phyloP scores from a whole-genome alignment of 2,329 filamentous ascomycete species.

The Fusarium falciforme region DNA sequence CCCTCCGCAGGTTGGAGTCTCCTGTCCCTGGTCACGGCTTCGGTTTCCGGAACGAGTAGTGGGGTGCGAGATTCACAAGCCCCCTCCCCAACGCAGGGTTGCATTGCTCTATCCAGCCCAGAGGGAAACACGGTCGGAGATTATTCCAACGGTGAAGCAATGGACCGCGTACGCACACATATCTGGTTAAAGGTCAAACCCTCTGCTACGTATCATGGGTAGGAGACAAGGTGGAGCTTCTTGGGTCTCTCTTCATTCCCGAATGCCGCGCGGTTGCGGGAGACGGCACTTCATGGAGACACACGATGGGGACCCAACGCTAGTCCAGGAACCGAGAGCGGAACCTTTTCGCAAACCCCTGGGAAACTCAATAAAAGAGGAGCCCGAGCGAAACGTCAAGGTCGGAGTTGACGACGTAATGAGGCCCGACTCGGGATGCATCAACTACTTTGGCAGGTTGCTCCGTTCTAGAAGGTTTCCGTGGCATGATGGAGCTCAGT shows the following conservation, averaged over 20 bases:
- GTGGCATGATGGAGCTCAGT: background rate
- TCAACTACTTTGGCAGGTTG: conserved; percentile 14
- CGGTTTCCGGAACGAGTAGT: conserved; percentile 41
- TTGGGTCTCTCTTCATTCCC: background rate
- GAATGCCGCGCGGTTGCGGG: conserved; percentile 26
- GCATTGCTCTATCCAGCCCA: conserved; percentile 9
- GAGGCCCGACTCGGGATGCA: conserved; percentile 11
- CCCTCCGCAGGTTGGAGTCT: background rate
- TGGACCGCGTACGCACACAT: background rate
- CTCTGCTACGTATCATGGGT: background rate
- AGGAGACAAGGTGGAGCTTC: background rate
- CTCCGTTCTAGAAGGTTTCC: conserved; percentile 36
- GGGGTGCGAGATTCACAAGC: conserved; percentile 33
- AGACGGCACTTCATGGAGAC: conserved; percentile 23
- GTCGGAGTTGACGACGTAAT: conserved; percentile 29
- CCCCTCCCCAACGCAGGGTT: conserved; percentile 18
- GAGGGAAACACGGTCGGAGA: conserved; percentile 36
- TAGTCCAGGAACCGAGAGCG: conserved; percentile 25
- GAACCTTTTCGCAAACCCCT: background rate
- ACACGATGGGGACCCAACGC: background rate
- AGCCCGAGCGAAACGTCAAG: background rate
- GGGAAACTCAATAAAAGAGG: background rate
- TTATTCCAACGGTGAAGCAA: conserved; percentile 16
- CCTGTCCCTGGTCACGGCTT: conserved; percentile 19
- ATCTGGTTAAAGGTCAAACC: background rate